Conservation (phyloP, 2,329 filamentous ascomycete genomes). For the Zymoseptoria passerinii region DNA sequence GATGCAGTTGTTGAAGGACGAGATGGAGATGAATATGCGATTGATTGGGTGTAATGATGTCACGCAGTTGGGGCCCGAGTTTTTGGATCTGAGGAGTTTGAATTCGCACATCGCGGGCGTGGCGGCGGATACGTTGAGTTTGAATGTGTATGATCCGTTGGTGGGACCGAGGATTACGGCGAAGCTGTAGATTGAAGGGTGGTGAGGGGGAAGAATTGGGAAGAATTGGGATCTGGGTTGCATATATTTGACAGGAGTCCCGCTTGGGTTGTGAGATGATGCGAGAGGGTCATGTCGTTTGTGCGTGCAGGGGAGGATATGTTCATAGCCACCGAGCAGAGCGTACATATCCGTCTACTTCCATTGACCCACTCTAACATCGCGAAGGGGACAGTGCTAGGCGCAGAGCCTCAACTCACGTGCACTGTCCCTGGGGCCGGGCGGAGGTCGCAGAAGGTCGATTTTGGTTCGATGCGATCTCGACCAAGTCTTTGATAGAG, state of each 20-base stretch:
- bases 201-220: no score
- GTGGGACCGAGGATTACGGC: slow-evolving; percentile 31
- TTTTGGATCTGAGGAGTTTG: slow-evolving; percentile 71
- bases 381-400: neutral
- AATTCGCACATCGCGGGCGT: slow-evolving; percentile 50
- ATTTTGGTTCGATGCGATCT: neutral
- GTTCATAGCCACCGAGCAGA: no score
- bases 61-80: slow-evolving; percentile 66
- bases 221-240: no score
- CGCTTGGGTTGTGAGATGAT: no score
- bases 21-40: slow-evolving; percentile 99
- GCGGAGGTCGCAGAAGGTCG: neutral
- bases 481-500: no score
- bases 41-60: slow-evolving; percentile 72
- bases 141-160: slow-evolving; percentile 48
- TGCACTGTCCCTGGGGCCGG: no score
- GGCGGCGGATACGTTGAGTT: slow-evolving; percentile 52
- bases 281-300: no score
- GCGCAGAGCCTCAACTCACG: neutral
- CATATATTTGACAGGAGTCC: no score
- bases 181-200: slow-evolving; percentile 21
- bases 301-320: no score
- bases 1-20: slow-evolving; percentile 66
- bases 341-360: no score
- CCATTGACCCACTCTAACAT: neutral